These are phyloP conservation scores for Apodospora peruviana DNA, from an alignment of 495 filamentous ascomycete genomes.

Conservation along the genomic window DNA sequence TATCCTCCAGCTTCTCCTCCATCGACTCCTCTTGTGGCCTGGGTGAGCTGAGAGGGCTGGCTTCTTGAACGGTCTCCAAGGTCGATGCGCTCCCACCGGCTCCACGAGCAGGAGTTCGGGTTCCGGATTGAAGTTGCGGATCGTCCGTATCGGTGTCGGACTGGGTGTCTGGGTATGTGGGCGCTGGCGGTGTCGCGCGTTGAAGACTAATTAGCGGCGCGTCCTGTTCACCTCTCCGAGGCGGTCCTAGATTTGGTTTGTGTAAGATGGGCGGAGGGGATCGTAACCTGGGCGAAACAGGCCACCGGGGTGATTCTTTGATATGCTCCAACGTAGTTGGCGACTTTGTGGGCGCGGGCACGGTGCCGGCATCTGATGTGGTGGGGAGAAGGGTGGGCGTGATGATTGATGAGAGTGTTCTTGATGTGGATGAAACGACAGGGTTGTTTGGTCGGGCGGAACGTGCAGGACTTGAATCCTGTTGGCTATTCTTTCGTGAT, in stretches of 20 bases:
- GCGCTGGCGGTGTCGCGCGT: conserved; percentile 40
- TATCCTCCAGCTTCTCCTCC: conserved; percentile 46
- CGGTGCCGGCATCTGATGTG: conserved; percentile 49
- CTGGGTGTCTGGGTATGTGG: conserved; percentile 28
- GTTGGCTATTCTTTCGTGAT: conserved; percentile 63
- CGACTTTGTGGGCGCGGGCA: conserved; percentile 60
- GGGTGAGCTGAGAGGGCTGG: conserved; percentile 73
- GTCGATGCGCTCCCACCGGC: conserved; percentile 60
- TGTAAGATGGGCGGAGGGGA: conserved; percentile 59
- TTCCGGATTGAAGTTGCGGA: conserved; percentile 43
- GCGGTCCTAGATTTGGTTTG: conserved; percentile 34
- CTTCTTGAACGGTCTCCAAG: conserved; percentile 91
- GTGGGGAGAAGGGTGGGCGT: conserved; percentile 54
- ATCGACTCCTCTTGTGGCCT: conserved; percentile 41
- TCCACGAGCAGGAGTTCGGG: conserved; percentile 61
- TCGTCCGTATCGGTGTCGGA: conserved; percentile 53
- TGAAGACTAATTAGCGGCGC: conserved; percentile 51
- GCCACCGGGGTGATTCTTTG: conserved; percentile 57
- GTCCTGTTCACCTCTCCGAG: conserved; percentile 42
- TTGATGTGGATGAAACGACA: conserved; percentile 53
- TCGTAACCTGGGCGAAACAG: conserved; percentile 58
- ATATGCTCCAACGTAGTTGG: conserved; percentile 46
- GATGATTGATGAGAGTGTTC: conserved; percentile 57
- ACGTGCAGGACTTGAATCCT: conserved; percentile 64
- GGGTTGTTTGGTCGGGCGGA: conserved; percentile 44